phyloP scores from a whole-genome alignment of 495 filamentous ascomycete species.

The Xylaria telfairii region DNA sequence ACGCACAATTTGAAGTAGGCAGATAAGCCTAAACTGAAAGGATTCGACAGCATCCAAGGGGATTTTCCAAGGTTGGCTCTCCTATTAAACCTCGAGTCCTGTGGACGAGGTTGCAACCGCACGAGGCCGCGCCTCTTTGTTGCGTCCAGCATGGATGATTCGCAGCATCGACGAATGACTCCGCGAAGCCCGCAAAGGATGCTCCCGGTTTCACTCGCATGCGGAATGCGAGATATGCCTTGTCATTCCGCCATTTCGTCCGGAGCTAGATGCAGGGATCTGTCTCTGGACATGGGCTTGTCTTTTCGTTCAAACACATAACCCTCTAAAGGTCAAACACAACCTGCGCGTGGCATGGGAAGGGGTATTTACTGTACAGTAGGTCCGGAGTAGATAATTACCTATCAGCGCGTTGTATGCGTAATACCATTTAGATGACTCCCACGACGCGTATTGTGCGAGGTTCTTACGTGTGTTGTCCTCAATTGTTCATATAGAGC shows the following conservation, averaged over 20 bases:
- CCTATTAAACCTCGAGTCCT: background rate
- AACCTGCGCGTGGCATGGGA: background rate
- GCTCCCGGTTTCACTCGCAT: slow-evolving; percentile 14
- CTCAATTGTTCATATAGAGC: background rate
- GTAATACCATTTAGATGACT: background rate
- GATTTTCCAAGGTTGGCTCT: background rate
- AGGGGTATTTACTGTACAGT: background rate
- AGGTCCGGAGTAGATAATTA: background rate
- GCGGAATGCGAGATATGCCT: slow-evolving; percentile 5
- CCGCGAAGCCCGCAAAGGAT: slow-evolving; percentile 13
- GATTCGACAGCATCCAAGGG: background rate
- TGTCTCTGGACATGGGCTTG: background rate
- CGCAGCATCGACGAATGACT: background rate
- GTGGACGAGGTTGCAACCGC: background rate
- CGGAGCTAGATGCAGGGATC: slow-evolving; percentile 19
- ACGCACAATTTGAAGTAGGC: slow-evolving; percentile 3
- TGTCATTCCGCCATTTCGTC: background rate
- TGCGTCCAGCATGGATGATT: background rate
- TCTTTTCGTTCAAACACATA: background rate
- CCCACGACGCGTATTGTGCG: background rate
- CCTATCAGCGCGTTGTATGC: background rate
- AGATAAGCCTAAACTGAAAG: background rate
- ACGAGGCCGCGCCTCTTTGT: slow-evolving; percentile 2
- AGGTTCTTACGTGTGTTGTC: background rate
- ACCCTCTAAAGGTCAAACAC: background rate